Conservation (phyloP, 805 yeast species). For the Kregervanrija fluxuum region DNA sequence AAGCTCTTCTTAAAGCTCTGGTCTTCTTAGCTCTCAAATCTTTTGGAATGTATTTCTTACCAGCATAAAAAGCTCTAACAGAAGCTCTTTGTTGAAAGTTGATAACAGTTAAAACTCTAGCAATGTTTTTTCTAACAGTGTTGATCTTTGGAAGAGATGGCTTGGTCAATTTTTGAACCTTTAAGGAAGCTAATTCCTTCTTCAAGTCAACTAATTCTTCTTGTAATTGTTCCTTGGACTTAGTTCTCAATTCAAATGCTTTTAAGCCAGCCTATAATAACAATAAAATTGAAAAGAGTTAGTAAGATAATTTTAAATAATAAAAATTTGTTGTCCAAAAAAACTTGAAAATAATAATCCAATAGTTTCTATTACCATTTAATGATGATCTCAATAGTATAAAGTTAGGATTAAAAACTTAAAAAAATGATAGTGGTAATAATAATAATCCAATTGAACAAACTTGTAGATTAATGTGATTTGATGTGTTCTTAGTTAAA, state of each 20-base stretch:
- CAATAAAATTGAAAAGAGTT: slow-evolving; percentile 1
- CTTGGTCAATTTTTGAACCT: slow-evolving; percentile 90
- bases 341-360: too few species aligned
- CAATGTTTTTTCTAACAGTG: slow-evolving; percentile 97
- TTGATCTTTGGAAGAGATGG: slow-evolving; percentile 94
- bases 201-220: slow-evolving; percentile 90
- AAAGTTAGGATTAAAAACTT: too few species aligned
- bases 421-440: too few species aligned
- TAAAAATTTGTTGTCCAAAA: too few species aligned
- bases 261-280: slow-evolving; percentile 70
- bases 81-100: slow-evolving; percentile 94
- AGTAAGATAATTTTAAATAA: slow-evolving; percentile 10
- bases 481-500: too few species aligned
- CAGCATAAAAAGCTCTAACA: slow-evolving; percentile 91
- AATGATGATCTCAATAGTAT: too few species aligned
- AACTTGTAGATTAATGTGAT: too few species aligned
- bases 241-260: slow-evolving; percentile 94
- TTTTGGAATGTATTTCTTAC: slow-evolving; percentile 95
- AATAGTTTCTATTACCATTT: too few species aligned
- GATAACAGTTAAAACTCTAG: slow-evolving; percentile 95
- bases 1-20: slow-evolving; percentile 98
- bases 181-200: slow-evolving; percentile 92
- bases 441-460: too few species aligned
- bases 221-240: slow-evolving; percentile 95
- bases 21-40: slow-evolving; percentile 99